Evolutionary conservation across 2,329 filamentous ascomycete species (phyloP), one percentile per base, ranked within the genome.

Genomic region (Monosporascus sp.): DNA sequence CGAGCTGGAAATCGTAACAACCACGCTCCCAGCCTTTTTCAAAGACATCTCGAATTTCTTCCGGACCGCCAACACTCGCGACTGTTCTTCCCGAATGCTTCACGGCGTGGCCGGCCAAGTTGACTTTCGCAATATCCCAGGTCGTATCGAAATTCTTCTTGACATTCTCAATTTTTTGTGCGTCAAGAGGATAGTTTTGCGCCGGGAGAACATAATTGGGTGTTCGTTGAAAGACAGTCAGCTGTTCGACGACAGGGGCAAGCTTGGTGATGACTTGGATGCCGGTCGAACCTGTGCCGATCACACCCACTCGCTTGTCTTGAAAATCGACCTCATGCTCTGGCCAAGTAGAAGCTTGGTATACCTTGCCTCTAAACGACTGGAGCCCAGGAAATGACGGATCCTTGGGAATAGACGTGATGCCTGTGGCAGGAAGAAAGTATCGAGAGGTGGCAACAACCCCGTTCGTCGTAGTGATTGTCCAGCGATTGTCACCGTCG

Each of bases 211-310:
- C 56, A 61, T 57, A 65, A 31, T 60, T 64, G 8, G 65, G 54
- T 0, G 62, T 66, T 2, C 66, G 58, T 18, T 68, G 66, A 27
- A 68, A 68, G 0, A 66, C 62, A 7, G 38, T 52, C 11, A 61
- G 45, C 9, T 51, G 54, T 11, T 55, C 53, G 20, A 60, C 52
- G 6, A 47, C 45, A 24, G 62, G 60, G 36, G 59, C 60, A 42
- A 65, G 51, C 27, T 59, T 52, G 1, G 58, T 68, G 11, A 71
- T 51, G 37, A 61, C 69, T 38, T 69, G 64, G n/a, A 71, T 60
- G 3, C 54, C 61, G 2, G 66, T 68, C n/a, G 67, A 62, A 2
- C 67, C 66, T 7, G 63, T 68, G 20, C 67, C 67, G 31, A 69
- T 62, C n/a, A 69, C 52, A 7, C 60, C 67, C 7, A 69, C 53